Evolutionary conservation across 2,329 filamentous ascomycete species (phyloP).

Genomic region (Xylariales sp.): DNA sequence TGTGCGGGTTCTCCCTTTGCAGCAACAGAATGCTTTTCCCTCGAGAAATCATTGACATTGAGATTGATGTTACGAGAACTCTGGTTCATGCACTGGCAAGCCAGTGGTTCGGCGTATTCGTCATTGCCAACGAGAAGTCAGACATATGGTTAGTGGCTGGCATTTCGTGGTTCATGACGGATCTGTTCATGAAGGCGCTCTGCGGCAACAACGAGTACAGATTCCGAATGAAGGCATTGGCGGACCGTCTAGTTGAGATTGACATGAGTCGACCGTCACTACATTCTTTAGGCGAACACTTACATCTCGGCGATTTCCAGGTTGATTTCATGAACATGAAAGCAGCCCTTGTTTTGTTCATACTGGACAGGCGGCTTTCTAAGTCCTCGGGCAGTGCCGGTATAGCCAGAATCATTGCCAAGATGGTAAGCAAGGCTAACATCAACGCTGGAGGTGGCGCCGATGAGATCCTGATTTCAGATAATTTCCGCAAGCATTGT

Average conservation of each 20-base stretch:
- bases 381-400: conserved; percentile 85
- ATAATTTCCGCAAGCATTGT: conserved; percentile 75
- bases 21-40: conserved; percentile 83
- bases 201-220: conserved; percentile 94
- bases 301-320: conserved; percentile 80
- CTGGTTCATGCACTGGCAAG: conserved; percentile 80
- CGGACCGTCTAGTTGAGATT: conserved; percentile 75
- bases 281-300: conserved; percentile 69
- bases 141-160: conserved; percentile 90
- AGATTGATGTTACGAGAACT: conserved; percentile 74
- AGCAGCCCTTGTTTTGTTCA: conserved; percentile 85
- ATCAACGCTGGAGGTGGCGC: conserved; percentile 53
- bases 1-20: conserved; percentile 81
- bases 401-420: conserved; percentile 78
- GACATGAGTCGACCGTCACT: conserved; percentile 81
- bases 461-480: conserved; percentile 69
- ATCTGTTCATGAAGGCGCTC: conserved; percentile 83
- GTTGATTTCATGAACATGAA: conserved; percentile 88
- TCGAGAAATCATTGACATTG: conserved; percentile 77
- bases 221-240: conserved; percentile 79
- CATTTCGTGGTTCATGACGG: conserved; percentile 91
- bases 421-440: conserved; percentile 80
- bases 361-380: conserved; percentile 83
- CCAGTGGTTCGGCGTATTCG: conserved; percentile 92
- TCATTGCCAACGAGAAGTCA: conserved; percentile 73